phyloP scores from a whole-genome alignment of 2,329 filamentous ascomycete species.

The Epichloe festucae region DNA sequence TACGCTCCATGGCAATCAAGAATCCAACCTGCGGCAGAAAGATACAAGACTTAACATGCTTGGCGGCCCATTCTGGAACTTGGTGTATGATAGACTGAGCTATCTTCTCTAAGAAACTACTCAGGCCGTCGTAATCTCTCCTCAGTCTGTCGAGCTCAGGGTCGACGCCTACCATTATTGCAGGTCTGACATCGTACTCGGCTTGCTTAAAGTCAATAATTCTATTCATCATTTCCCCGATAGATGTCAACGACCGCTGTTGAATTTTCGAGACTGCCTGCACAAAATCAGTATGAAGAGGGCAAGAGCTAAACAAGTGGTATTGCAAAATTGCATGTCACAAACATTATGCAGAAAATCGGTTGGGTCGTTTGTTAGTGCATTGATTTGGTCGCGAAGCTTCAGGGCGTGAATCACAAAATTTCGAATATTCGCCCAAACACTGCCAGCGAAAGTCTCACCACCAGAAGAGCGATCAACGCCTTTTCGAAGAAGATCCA shows the following conservation, averaged over 20 bases:
- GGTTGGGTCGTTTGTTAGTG: slow-evolving; percentile 5
- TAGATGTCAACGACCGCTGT: slow-evolving; percentile 41
- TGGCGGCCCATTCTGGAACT: slow-evolving; percentile 45
- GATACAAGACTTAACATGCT: slow-evolving; percentile 58
- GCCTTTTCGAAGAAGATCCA: slow-evolving; percentile 65
- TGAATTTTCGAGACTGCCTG: slow-evolving; percentile 41
- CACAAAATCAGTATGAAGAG: not conserved
- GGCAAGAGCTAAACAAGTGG: not conserved
- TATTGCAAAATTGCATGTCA: not conserved
- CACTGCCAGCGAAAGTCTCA: slow-evolving; percentile 46
- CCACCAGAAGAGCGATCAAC: slow-evolving; percentile 40
- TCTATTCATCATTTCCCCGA: slow-evolving; percentile 59
- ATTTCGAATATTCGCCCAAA: slow-evolving; percentile 58
- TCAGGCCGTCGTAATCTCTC: slow-evolving; percentile 63
- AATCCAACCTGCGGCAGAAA: slow-evolving; percentile 91
- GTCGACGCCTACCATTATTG: slow-evolving; percentile 61
- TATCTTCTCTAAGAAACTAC: slow-evolving; percentile 56
- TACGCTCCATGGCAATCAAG: slow-evolving; percentile 56
- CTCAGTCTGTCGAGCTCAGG: slow-evolving; percentile 66
- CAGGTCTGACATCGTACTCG: slow-evolving; percentile 54
- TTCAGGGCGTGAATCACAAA: slow-evolving; percentile 63
- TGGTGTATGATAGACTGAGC: slow-evolving; percentile 48
- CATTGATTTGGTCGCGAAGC: slow-evolving; percentile 46
- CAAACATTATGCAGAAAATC: slow-evolving; percentile 2
- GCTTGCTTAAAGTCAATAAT: slow-evolving; percentile 74